These are phyloP conservation scores for Alternaria dauci DNA, from an alignment of 2,329 filamentous ascomycete genomes.

Conservation along the genomic window DNA sequence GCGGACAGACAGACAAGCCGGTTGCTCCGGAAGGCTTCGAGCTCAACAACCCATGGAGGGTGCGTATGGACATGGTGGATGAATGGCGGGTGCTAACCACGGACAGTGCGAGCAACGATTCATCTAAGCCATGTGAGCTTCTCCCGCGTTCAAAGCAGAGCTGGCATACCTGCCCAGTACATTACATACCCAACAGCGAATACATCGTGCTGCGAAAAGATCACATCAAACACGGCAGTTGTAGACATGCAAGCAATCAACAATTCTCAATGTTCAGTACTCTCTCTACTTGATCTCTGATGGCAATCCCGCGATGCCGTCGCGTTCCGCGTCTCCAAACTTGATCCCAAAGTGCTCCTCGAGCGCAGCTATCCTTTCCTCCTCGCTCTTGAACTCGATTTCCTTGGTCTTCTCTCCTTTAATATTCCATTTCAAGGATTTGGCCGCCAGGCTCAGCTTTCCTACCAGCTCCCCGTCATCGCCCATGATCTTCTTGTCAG, in stretches of 20 bases:
- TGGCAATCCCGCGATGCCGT: slow-evolving; percentile 48
- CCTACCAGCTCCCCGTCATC: slow-evolving; percentile 48
- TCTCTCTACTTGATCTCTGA: slow-evolving; percentile 43
- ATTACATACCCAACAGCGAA: background rate
- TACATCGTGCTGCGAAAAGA: background rate
- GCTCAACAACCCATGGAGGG: slow-evolving; percentile 73
- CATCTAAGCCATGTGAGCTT: slow-evolving; percentile 32
- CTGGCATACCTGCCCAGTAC: background rate
- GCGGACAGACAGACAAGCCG: slow-evolving; percentile 68
- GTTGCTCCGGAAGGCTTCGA: slow-evolving; percentile 69
- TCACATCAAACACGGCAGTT: slow-evolving; percentile 16
- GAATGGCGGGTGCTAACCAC: slow-evolving; percentile 35
- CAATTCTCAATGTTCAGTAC: slow-evolving; percentile 12
- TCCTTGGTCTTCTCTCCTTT: slow-evolving; percentile 54
- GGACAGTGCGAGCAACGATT: slow-evolving; percentile 51
- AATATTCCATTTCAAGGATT: slow-evolving; percentile 57
- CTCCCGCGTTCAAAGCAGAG: background rate
- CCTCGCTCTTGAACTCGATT: slow-evolving; percentile 53
- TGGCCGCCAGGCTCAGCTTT: slow-evolving; percentile 54
- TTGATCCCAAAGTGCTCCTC: slow-evolving; percentile 56
- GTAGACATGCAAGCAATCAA: slow-evolving; percentile 28
- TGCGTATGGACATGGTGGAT: slow-evolving; percentile 48
- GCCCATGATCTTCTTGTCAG: slow-evolving; percentile 62
- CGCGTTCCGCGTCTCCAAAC: slow-evolving; percentile 49
- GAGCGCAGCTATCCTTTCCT: slow-evolving; percentile 55